Conservation (phyloP, 306 rosid genomes). For the Sicyos baderoa region DNA sequence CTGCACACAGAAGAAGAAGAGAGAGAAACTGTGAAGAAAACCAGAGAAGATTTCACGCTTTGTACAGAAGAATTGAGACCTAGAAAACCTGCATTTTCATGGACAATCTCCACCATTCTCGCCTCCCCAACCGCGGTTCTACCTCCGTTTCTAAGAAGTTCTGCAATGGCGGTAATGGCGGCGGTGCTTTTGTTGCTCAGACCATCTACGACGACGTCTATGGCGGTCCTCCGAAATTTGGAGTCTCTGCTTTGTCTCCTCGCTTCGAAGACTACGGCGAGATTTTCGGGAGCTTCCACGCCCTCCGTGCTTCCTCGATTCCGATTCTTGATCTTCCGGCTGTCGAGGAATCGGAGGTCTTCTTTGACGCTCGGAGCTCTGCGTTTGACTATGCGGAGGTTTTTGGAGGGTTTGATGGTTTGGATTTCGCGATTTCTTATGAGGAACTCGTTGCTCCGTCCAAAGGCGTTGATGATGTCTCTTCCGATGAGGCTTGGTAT, state of each 20-base stretch:
- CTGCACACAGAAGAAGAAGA: slow-evolving; percentile 31
- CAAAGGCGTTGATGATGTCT: slow-evolving; percentile 25
- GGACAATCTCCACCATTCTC: slow-evolving; percentile 69
- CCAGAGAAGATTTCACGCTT: background rate
- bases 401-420: slow-evolving; percentile 48
- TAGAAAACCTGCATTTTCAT: slow-evolving; percentile 33
- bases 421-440: slow-evolving; percentile 49
- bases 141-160: slow-evolving; percentile 43
- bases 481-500: slow-evolving; percentile 74
- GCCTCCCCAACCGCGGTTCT: slow-evolving; percentile 44
- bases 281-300: slow-evolving; percentile 70
- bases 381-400: slow-evolving; percentile 68
- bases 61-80: slow-evolving; percentile 24
- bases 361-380: slow-evolving; percentile 54
- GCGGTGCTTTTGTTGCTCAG: slow-evolving; percentile 29
- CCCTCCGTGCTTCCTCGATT: slow-evolving; percentile 70
- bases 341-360: slow-evolving; percentile 49
- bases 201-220: slow-evolving; percentile 72
- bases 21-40: background rate
- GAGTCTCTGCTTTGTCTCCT: slow-evolving; percentile 59
- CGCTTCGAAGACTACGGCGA: slow-evolving; percentile 85
- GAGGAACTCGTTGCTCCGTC: slow-evolving; percentile 54
- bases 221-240: slow-evolving; percentile 72
- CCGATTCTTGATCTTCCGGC: slow-evolving; percentile 81
- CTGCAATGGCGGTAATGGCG: slow-evolving; percentile 20